These are phyloP conservation scores for Oryza coarctata DNA, from an alignment of 176 grass and related monocot genomes.

Conservation along the genomic window DNA sequence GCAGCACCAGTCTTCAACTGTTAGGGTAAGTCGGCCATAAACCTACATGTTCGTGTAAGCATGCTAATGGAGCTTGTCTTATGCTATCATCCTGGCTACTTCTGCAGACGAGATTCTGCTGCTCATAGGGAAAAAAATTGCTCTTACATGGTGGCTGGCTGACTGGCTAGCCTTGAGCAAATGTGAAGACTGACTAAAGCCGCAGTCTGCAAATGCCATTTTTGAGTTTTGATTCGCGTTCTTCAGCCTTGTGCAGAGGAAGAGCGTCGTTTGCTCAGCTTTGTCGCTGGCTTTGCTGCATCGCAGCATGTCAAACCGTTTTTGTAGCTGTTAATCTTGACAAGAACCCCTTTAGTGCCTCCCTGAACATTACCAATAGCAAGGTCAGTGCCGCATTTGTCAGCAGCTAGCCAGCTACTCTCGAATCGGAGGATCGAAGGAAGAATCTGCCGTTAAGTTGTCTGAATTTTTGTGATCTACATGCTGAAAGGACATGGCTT, in stretches of 20 bases:
- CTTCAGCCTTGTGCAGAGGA: not conserved
- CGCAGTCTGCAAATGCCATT: not conserved
- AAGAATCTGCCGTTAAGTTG: not conserved
- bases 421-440: not conserved
- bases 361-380: not conserved
- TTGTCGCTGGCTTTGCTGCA: not conserved
- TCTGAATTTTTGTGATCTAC: not conserved
- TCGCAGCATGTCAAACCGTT: not conserved
- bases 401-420: not conserved
- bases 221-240: conserved; percentile 3
- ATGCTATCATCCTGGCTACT: not conserved
- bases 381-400: not conserved
- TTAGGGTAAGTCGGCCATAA: conserved; percentile 43
- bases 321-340: not conserved
- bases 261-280: not conserved
- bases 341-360: not conserved
- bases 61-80: not conserved
- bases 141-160: not conserved
- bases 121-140: conserved; percentile 29
- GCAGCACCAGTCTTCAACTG: conserved; percentile 27
- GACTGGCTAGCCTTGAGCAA: not conserved
- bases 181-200: not conserved
- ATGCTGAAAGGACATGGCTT: not conserved
- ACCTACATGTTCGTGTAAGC: not conserved
- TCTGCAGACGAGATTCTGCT: conserved; percentile 59